Base-by-base conservation (phyloP, 257 asterid genomes). In the Solanum pennellii region DNA sequence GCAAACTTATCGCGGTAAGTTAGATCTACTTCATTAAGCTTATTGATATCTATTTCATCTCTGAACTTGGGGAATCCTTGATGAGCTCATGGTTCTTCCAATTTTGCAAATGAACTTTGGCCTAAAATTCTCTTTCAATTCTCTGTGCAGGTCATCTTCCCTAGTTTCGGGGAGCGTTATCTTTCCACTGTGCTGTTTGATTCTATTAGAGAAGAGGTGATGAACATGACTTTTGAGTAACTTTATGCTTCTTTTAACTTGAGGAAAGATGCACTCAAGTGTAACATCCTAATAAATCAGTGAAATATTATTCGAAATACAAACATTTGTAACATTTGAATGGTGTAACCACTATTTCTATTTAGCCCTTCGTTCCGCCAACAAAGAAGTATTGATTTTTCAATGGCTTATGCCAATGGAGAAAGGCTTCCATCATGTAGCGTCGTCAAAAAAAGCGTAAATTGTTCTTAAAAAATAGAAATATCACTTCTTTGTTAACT, bases 111-210 rank as follows among this genome's bases (percentile, higher is more conserved):
- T 69, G 76, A 42, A 14, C 75, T 12, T 21, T 69, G 29, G 82
- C 82, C 33, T 75, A 12, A 39, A 75, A 6, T 75, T 37, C 31
- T 84, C 75, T 76, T n/a, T 47, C 45, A 9, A 39, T 79, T 89
- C 20, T 83, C 68, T 75, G 15, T 69, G 47, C 29, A 73, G 80
- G 92, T 83, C 62, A 87, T 93, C 59, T 90, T 93, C 80, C 92
- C 96, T 11, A 93, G 96, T 90, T 86, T 84, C 41, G 96, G 95
- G 21, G 96, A 93, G 88, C 92, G 96, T 45, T 93, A 93, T 87
- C 90, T 93, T 42, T 93, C 96, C 3, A 87, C 96, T 15, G 93
- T 21, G 86, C 90, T 93, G 71, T 93, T 93, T 52, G 94, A 92
- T 59, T 89, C 93, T 7, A 82, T 92, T 45, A 66, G 96, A 76